phyloP scores from a whole-genome alignment of 305 asterid genomes.

The Lippia alba region DNA sequence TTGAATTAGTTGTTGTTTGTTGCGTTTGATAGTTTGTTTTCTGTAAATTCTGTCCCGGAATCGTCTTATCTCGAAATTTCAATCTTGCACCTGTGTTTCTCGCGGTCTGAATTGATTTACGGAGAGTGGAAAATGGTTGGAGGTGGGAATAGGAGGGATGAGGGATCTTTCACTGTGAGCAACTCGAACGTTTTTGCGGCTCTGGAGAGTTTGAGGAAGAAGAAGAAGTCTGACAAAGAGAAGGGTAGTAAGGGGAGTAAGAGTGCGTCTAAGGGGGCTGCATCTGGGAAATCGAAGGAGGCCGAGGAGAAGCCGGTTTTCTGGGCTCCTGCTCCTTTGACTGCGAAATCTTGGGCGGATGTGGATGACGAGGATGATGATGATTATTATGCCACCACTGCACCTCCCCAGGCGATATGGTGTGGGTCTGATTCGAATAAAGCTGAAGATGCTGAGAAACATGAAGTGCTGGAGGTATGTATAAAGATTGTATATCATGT shows the following conservation, averaged over 20 bases:
- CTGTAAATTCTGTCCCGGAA: slow-evolving; percentile 16
- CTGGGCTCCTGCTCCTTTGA: slow-evolving; percentile 95
- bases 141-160: slow-evolving; percentile 64
- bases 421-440: slow-evolving; percentile 45
- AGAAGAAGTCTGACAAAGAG: slow-evolving; percentile 63
- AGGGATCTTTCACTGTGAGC: slow-evolving; percentile 56
- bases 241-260: slow-evolving; percentile 50
- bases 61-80: slow-evolving; percentile 26
- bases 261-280: slow-evolving; percentile 40
- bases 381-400: slow-evolving; percentile 88
- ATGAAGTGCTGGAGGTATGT: slow-evolving; percentile 56
- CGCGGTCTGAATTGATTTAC: slow-evolving; percentile 24
- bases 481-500: slow-evolving; percentile 8
- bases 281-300: slow-evolving; percentile 53
- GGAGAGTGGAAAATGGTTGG: slow-evolving; percentile 54
- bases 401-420: slow-evolving; percentile 88
- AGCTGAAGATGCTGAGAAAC: slow-evolving; percentile 41
- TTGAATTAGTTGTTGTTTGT: slow-evolving; percentile 10
- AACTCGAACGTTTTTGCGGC: slow-evolving; percentile 70
- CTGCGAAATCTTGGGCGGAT: slow-evolving; percentile 93
- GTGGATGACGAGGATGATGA: slow-evolving; percentile 97
- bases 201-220: slow-evolving; percentile 58
- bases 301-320: slow-evolving; percentile 60
- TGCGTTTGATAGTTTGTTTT: slow-evolving; percentile 12
- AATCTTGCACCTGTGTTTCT: slow-evolving; percentile 1